Conservation (phyloP, 2,329 filamentous ascomycete species). For the Scolecobasidium constrictum region DNA sequence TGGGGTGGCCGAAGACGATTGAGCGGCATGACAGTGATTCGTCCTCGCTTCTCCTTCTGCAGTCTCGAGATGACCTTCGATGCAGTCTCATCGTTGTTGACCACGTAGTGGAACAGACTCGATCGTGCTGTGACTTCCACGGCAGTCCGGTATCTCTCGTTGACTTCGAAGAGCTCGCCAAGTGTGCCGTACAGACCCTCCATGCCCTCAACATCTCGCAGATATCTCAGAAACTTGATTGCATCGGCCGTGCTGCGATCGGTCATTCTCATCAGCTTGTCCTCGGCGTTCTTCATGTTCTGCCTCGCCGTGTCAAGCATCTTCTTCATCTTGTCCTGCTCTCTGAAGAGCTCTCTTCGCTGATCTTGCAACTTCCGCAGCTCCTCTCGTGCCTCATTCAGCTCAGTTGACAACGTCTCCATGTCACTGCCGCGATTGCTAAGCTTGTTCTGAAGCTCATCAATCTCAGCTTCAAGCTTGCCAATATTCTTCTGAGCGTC, state of each 20-base stretch:
- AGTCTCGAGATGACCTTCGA: constrained; percentile 70
- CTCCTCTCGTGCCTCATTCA: constrained; percentile 66
- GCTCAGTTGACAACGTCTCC: constrained; percentile 59
- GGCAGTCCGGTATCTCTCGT: constrained; percentile 73
- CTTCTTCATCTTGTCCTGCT: constrained; percentile 77
- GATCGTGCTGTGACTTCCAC: constrained; percentile 88
- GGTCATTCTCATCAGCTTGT: constrained; percentile 71
- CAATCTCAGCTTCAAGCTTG: constrained; percentile 61
- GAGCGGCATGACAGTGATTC: constrained; percentile 90
- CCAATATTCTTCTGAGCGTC: constrained; percentile 61
- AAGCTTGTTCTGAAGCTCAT: constrained; percentile 57
- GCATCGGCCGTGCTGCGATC: constrained; percentile 76
- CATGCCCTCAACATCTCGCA: constrained; percentile 70
- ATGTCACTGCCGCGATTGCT: constrained; percentile 70
- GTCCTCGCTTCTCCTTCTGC: constrained; percentile 67
- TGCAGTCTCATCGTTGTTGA: constrained; percentile 83
- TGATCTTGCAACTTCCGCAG: constrained; percentile 75
- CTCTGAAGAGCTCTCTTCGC: constrained; percentile 75
- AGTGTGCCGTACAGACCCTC: constrained; percentile 85
- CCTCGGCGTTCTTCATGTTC: constrained; percentile 69
- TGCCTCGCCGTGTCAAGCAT: constrained; percentile 64
- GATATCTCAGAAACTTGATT: constrained; percentile 71
- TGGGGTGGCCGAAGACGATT: constrained; percentile 64
- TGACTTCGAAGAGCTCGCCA: constrained; percentile 83
- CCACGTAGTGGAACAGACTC: constrained; percentile 91